These are phyloP conservation scores for Diaporthe eres DNA, from an alignment of 2,329 filamentous ascomycete species.

Conservation along the genomic window DNA sequence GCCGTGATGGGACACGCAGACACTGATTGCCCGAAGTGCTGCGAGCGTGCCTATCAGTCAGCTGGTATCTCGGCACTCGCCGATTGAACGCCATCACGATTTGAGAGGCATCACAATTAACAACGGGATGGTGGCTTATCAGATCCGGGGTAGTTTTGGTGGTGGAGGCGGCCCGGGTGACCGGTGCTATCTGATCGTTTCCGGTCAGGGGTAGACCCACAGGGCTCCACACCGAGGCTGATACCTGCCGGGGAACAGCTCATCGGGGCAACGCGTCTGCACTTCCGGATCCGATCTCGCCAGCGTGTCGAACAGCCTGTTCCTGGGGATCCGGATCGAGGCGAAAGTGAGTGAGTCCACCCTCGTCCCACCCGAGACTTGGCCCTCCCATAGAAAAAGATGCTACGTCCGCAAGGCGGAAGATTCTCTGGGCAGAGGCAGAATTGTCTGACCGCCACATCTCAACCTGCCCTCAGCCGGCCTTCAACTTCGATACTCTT, in stretches of 20 bases:
- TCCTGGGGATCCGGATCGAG: conserved; percentile 31
- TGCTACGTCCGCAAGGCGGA: conserved; percentile 30
- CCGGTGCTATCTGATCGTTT: conserved; percentile 30
- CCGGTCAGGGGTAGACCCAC: conserved; percentile 34
- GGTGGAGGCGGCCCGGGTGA: conserved; percentile 35
- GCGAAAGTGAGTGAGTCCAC: conserved; percentile 36
- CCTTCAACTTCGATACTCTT: neutral
- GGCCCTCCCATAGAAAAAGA: neutral
- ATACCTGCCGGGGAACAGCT: conserved; percentile 17
- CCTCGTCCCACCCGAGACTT: conserved; percentile 31
- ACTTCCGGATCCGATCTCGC: conserved; percentile 24
- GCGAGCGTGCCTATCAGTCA: conserved; percentile 14
- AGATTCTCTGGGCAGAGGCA: conserved; percentile 10
- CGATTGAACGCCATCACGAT: neutral
- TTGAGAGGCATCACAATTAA: neutral
- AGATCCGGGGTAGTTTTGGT: conserved; percentile 16
- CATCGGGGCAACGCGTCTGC: conserved; percentile 22
- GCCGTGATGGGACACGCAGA: neutral
- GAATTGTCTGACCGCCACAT: conserved; percentile 20
- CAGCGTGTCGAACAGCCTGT: conserved; percentile 19
- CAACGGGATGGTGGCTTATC: conserved; percentile 34
- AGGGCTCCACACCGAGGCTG: conserved; percentile 25
- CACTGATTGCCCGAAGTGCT: neutral
- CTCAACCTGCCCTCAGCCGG: neutral
- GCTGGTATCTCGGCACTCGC: conserved; percentile 15